These are phyloP conservation scores for Metschnikowia dekortorum DNA, from an alignment of 805 yeast species.

Conservation along the genomic window DNA sequence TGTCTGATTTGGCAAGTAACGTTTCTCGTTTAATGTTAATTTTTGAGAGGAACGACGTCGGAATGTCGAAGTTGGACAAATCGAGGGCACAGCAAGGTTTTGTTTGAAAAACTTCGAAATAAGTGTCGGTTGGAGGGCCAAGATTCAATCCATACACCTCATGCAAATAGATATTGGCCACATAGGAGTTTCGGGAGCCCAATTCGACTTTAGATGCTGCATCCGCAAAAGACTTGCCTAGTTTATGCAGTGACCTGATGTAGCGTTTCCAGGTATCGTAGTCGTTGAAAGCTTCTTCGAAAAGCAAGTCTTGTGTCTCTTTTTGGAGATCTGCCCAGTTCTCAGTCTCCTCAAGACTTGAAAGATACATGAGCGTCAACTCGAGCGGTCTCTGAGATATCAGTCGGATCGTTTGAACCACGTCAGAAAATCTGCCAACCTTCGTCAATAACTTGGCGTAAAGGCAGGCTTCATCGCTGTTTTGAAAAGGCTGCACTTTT, in stretches of 20 bases:
- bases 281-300: slow-evolving; percentile 58
- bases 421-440: slow-evolving; percentile 29
- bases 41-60: slow-evolving; percentile 5
- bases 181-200: slow-evolving; percentile 49
- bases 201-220: slow-evolving; percentile 10
- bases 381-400: slow-evolving; percentile 52
- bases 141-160: slow-evolving; percentile 20
- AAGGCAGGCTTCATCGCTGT: slow-evolving; percentile 65
- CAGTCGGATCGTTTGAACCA: slow-evolving; percentile 20
- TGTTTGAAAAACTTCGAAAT: slow-evolving; percentile 43
- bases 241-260: slow-evolving; percentile 41
- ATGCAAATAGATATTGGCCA: slow-evolving; percentile 51
- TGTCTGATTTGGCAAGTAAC: not conserved
- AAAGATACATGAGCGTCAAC: slow-evolving; percentile 51
- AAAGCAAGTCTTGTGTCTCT: slow-evolving; percentile 35
- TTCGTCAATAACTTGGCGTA: slow-evolving; percentile 47
- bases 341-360: slow-evolving; percentile 38
- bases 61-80: slow-evolving; percentile 22
- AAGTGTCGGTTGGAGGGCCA: slow-evolving; percentile 30
- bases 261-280: slow-evolving; percentile 67
- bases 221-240: slow-evolving; percentile 32
- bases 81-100: slow-evolving; percentile 69
- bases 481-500: slow-evolving; percentile 45
- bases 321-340: slow-evolving; percentile 42
- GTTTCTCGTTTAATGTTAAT: not conserved